A percentile compares a stretch with the other conserved stretches of the same genome.
Conservation (phyloP, 2,329 filamentous ascomycete species). For the Pestalotiopsis sp. region DNA sequence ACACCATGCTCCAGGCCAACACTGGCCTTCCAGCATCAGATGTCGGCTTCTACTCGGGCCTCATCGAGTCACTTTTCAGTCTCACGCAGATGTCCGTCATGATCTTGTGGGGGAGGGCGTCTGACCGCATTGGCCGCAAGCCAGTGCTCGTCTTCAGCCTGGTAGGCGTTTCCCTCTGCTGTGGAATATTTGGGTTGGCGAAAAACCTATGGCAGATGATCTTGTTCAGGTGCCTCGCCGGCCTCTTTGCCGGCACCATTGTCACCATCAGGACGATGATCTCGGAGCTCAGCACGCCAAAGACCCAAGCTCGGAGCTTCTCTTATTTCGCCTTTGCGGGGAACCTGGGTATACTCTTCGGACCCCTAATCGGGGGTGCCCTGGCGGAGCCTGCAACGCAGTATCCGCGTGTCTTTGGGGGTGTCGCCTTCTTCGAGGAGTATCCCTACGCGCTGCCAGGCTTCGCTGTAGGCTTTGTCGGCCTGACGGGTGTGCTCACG, state of each 20-base stretch:
- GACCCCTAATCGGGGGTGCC: constrained; percentile 69
- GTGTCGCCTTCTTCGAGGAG: constrained; percentile 58
- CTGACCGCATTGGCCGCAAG: constrained; percentile 72
- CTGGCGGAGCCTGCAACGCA: constrained; percentile 69
- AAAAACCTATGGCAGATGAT: constrained; percentile 74
- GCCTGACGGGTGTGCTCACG: constrained; percentile 53
- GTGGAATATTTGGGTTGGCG: constrained; percentile 70
- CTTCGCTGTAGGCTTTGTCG: constrained; percentile 58
- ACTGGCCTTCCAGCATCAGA: constrained; percentile 64
- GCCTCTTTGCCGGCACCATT: constrained; percentile 73
- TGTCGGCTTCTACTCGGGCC: constrained; percentile 77
- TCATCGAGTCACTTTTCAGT: constrained; percentile 76
- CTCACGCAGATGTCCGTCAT: constrained; percentile 78
- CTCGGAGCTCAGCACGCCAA: constrained; percentile 68
- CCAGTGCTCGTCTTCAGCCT: constrained; percentile 72
- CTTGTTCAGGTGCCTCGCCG: constrained; percentile 69
- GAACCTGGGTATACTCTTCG: constrained; percentile 75
- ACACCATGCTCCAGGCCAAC: constrained; percentile 72
- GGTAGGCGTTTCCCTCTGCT: constrained; percentile 62
- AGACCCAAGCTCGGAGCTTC: constrained; percentile 74
- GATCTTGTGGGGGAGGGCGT: constrained; percentile 71
- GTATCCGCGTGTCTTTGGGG: constrained; percentile 61
- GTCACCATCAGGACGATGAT: constrained; percentile 80
- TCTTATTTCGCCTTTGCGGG: constrained; percentile 76
- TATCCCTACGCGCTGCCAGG: constrained; percentile 70